Base-by-base conservation (phyloP, 768 basidiomycete genomes). In the Leccinum disarticulatum region DNA sequence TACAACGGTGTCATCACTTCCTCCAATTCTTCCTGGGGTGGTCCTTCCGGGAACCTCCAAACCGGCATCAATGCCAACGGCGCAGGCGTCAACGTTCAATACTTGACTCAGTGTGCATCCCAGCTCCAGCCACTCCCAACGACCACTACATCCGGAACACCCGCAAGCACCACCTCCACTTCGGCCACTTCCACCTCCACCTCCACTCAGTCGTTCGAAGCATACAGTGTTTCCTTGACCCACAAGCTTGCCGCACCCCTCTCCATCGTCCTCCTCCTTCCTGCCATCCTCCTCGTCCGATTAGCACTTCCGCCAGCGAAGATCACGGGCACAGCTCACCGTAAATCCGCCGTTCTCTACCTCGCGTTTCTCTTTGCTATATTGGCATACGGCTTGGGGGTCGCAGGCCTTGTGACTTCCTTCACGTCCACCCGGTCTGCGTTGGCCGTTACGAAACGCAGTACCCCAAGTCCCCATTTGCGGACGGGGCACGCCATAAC, bases 41-140 rank as follows among this genome's bases (percentile, higher is more conserved):
- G 80, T 65, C 86, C 88, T 6, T 71, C 81, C 59, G 91, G 91
- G 1, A 63, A 72, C 31, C 79, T 93, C 43, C 77, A 82, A 70
- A 80, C 82, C 1, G 91, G 91, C 28, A 56, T 85, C 51, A 74
- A 81, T 63, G 90, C 91, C 3, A 79, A 77, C 60, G 91, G 91
- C 13, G 74, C 82, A 31, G 89, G 90, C 2, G 91, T 92, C 27
- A 78, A 76, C 14, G 67, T 86, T 14, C 73, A 79, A 56, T 91
- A 85, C 68, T 66, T 91, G 63, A 76, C 80, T 10, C 70, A 79
- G 54, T 93, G 91, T 60, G 88, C 87, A 27, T 73, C 77, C 30
- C 65, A 76, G 22, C 67, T 80, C 15, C 54, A 46, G 17, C 48
- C 67, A 13, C 30, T 68, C 27, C 61, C 71, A 8, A 57, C 71